Base-by-base conservation (phyloP, 352 stramenopile species). In the Phytopythium aichiense region DNA sequence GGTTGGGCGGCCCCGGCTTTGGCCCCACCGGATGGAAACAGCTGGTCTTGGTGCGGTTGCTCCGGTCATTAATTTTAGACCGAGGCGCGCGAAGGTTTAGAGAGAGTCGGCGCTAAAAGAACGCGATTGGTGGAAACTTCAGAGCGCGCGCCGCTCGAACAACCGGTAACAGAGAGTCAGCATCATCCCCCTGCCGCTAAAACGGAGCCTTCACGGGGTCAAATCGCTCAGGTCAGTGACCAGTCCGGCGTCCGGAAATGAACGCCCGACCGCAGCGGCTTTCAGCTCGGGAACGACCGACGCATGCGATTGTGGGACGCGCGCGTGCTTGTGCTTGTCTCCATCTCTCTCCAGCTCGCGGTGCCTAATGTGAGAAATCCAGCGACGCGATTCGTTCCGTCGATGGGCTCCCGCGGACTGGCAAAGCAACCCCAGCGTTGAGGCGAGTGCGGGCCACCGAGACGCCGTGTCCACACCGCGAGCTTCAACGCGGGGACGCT, bases 41-140 rank as follows among this genome's bases (percentile, higher is more conserved):
- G 42, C 42, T 49, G 42, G n/a, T 49, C 42, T 49, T 49, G 42
- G 42, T 49, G 42, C 42, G 40, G 42, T 49, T 49, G 42, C 18
- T 4, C 42, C 42, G 42, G 42, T 25, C 42, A 20, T 45, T 45
- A 22, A 45, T 49, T 49, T 49, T 49, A 49, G 42, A 9, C 23
- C 20, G 8, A 6, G 42, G 28, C 4, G 2, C 42, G 20, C n/a
- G 42, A n/a, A 4, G 16, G 0, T 46, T 46, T 46, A 23, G 18
- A 40, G 35, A 8, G 13, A 40, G 13, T 40, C 35, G 4, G 12
- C 12, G 40, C 40, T 45, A 45, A 45, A 45, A 45, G 40, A 45
- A 45, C 16, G 16, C 8, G 16, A n/a, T 45, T 20, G 40, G 40
- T 45, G 40, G 40, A 45, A 45, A 45, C 20, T 49, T 49, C 11